These are phyloP conservation scores for Amanita jacksonii DNA, from an alignment of 768 basidiomycete species.

Conservation along the genomic window DNA sequence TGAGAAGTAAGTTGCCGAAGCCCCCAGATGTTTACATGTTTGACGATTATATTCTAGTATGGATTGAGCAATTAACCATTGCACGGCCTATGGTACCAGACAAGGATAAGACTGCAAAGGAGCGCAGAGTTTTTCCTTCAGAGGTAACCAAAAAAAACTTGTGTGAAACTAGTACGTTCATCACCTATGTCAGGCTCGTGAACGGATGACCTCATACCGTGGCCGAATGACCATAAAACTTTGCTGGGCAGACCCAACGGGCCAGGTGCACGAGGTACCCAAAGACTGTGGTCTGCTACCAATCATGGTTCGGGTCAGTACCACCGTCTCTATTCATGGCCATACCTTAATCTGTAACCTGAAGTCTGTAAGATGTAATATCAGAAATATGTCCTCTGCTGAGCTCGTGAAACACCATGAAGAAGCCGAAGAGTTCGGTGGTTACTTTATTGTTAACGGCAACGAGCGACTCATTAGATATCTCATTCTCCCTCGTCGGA, in stretches of 20 bases:
- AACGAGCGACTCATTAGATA: slow-evolving; percentile 98
- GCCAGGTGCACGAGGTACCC: slow-evolving; percentile 56
- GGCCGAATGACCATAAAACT: slow-evolving; percentile 83
- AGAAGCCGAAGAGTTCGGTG: slow-evolving; percentile 97
- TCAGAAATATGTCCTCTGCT: slow-evolving; percentile 76
- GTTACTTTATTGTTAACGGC: slow-evolving; percentile 97
- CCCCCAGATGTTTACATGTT: neutral
- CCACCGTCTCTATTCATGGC: slow-evolving; percentile 1
- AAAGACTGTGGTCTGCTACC: slow-evolving; percentile 91
- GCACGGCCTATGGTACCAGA: slow-evolving; percentile 83
- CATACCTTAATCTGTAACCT: neutral
- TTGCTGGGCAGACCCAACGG: slow-evolving; percentile 70
- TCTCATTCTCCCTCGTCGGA: slow-evolving; percentile 90
- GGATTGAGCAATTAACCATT: slow-evolving; percentile 81
- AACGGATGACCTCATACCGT: slow-evolving; percentile 86
- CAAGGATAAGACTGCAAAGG: slow-evolving; percentile 62
- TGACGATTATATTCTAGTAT: slow-evolving; percentile 46
- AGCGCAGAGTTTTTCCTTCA: slow-evolving; percentile 76
- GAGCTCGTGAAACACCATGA: slow-evolving; percentile 87
- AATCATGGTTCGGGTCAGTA: slow-evolving; percentile 90
- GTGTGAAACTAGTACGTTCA: too few species aligned
- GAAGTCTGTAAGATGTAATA: slow-evolving; percentile 87
- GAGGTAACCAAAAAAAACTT: too few species aligned
- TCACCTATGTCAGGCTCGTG: slow-evolving; percentile 77
- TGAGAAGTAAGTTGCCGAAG: slow-evolving; percentile 55